phyloP scores from a whole-genome alignment of 2,329 filamentous ascomycete genomes.

The Nakataea oryzae region DNA sequence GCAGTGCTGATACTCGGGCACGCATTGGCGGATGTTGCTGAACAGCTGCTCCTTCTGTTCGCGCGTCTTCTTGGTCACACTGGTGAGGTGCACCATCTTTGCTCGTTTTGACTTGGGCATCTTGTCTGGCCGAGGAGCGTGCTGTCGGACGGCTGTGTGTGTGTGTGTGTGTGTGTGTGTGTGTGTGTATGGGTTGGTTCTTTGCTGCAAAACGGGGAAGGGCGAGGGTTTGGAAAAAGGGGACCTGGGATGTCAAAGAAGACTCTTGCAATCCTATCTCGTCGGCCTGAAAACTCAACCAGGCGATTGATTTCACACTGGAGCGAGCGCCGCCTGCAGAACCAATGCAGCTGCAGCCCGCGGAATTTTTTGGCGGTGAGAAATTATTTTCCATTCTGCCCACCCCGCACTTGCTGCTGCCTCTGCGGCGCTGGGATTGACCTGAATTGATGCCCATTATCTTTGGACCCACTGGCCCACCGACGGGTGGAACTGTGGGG shows the following conservation, averaged over 20 bases:
- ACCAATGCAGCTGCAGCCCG: background rate
- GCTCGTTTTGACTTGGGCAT: slow-evolving; percentile 98
- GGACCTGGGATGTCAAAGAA: too few species aligned
- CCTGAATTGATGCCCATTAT: background rate
- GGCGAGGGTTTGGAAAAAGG: background rate
- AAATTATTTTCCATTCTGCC: background rate
- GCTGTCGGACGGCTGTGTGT: background rate
- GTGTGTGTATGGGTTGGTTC: background rate
- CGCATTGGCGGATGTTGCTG: slow-evolving; percentile 73
- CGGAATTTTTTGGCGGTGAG: background rate
- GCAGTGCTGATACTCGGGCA: slow-evolving; percentile 79
- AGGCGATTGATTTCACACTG: too few species aligned
- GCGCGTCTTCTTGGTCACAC: slow-evolving; percentile 84
- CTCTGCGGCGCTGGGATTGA: background rate
- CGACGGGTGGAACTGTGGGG: too few species aligned
- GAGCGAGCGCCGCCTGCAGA: background rate
- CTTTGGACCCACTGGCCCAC: too few species aligned
- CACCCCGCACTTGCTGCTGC: background rate
- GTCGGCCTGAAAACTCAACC: background rate
- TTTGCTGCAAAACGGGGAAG: background rate
- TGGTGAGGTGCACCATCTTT: slow-evolving; percentile 79
- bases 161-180: background rate
- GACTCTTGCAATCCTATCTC: background rate
- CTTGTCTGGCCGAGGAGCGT: slow-evolving; percentile 20
- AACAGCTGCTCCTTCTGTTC: slow-evolving; percentile 89